Conservation (phyloP, 129 eudicot genomes). For the Dittrichia graveolens region DNA sequence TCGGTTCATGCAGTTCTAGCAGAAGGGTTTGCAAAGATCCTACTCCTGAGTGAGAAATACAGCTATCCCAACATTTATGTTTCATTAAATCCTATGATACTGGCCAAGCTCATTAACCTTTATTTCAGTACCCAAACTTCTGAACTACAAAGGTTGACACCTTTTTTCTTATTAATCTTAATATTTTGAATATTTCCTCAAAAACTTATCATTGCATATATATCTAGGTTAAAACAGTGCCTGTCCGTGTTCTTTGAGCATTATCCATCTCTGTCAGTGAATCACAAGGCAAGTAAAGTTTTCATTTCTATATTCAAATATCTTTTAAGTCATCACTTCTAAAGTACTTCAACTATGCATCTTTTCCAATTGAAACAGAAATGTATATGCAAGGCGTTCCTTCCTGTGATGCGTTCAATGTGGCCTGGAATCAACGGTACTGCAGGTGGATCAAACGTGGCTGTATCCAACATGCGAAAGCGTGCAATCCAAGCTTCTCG, state of each 20-base stretch:
- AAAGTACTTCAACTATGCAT: slow-evolving; percentile 1
- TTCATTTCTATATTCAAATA: not conserved
- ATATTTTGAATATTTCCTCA: not conserved
- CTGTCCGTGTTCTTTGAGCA: slow-evolving; percentile 95
- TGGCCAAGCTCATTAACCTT: slow-evolving; percentile 67
- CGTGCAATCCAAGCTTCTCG: slow-evolving; percentile 94
- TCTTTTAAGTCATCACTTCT: not conserved
- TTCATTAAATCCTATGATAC: slow-evolving; percentile 54
- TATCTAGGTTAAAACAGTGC: slow-evolving; percentile 83
- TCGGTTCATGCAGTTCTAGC: slow-evolving; percentile 76
- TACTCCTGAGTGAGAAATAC: slow-evolving; percentile 68
- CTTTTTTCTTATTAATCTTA: not conserved
- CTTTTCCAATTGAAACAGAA: slow-evolving; percentile 46
- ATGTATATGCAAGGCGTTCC: slow-evolving; percentile 72
- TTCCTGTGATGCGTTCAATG: slow-evolving; percentile 76
- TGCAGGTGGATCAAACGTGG: slow-evolving; percentile 47
- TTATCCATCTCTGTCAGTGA: slow-evolving; percentile 77
- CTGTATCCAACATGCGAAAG: slow-evolving; percentile 81
- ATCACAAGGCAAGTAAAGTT: slow-evolving; percentile 73
- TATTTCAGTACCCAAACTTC: slow-evolving; percentile 60
- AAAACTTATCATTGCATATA: not conserved
- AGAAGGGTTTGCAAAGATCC: slow-evolving; percentile 90
- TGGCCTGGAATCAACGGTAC: slow-evolving; percentile 96
- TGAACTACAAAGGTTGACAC: slow-evolving; percentile 56
- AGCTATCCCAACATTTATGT: slow-evolving; percentile 48